Conservation (phyloP, 768 basidiomycete species). For the Xerocomellus amylosporus region DNA sequence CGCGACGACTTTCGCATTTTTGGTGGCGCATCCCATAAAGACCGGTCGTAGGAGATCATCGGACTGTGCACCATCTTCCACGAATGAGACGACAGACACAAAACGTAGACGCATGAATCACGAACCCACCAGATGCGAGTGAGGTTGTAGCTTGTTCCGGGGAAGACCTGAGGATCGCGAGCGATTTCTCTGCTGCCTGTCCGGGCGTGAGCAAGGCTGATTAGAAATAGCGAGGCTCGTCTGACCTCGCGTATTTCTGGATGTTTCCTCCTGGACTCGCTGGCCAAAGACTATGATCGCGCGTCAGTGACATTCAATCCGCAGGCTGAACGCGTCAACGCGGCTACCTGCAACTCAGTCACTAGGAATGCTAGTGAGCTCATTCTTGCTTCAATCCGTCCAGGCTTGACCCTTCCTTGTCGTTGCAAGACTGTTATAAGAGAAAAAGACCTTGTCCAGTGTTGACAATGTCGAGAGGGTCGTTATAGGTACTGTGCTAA, state of each 20-base stretch:
- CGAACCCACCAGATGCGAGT: slow-evolving; percentile 65
- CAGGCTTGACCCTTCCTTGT: background rate
- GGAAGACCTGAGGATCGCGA: slow-evolving; percentile 75
- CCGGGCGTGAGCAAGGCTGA: slow-evolving; percentile 5
- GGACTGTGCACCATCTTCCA: slow-evolving; percentile 70
- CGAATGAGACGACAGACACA: slow-evolving; percentile 9
- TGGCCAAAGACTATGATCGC: slow-evolving; percentile 67
- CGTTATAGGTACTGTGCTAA: background rate
- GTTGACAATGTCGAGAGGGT: background rate
- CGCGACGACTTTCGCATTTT: slow-evolving; percentile 90
- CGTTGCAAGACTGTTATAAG: background rate
- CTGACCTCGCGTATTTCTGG: slow-evolving; percentile 90
- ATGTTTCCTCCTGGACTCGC: slow-evolving; percentile 84
- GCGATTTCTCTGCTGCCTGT: slow-evolving; percentile 84
- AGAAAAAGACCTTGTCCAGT: background rate
- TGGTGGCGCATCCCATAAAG: slow-evolving; percentile 91
- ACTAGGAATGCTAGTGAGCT: slow-evolving; percentile 68
- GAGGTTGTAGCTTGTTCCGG: slow-evolving; percentile 74
- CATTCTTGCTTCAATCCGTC: slow-evolving; percentile 35
- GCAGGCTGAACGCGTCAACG: background rate
- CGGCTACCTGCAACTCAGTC: slow-evolving; percentile 65
- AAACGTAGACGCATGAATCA: slow-evolving; percentile 6
- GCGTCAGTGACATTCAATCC: slow-evolving; percentile 3
- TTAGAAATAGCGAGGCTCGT: background rate
- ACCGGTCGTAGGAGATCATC: slow-evolving; percentile 82